phyloP scores from a whole-genome alignment of 345 rosid genomes.

The Schrenkiella parvula region DNA sequence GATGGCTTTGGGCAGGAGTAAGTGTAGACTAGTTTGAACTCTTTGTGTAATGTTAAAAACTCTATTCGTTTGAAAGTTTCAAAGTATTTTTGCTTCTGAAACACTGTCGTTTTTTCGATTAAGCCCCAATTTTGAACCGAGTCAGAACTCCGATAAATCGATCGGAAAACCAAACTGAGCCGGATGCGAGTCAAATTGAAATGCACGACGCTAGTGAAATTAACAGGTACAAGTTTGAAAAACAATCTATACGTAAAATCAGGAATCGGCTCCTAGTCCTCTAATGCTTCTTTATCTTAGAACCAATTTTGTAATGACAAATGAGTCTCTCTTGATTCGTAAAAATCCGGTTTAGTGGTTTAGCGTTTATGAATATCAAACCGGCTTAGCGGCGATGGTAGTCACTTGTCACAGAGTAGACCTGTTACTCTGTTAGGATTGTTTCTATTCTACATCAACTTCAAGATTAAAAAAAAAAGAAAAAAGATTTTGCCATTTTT shows the following conservation, averaged over 20 bases:
- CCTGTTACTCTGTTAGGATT: background rate
- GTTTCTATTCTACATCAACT: background rate
- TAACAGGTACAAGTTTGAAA: background rate
- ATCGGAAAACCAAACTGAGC: background rate
- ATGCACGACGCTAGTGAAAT: background rate
- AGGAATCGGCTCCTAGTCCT: background rate
- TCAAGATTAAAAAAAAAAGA: background rate
- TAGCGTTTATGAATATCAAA: background rate
- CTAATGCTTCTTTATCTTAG: background rate
- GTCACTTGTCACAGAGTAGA: background rate
- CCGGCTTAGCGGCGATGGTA: background rate
- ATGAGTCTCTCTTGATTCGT: background rate
- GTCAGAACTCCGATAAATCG: background rate
- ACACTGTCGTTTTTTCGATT: background rate
- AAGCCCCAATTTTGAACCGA: background rate
- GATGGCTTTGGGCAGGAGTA: slow-evolving; percentile 63
- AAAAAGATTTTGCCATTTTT: background rate
- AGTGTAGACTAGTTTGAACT: slow-evolving; percentile 8
- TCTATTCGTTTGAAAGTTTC: background rate
- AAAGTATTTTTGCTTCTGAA: background rate
- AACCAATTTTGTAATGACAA: background rate
- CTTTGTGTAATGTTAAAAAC: background rate
- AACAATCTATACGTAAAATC: background rate
- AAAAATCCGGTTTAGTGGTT: background rate
- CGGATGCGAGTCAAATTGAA: background rate